These are phyloP conservation scores for Aureobasidium vineae DNA, from an alignment of 2,329 filamentous ascomycete genomes.

Conservation along the genomic window DNA sequence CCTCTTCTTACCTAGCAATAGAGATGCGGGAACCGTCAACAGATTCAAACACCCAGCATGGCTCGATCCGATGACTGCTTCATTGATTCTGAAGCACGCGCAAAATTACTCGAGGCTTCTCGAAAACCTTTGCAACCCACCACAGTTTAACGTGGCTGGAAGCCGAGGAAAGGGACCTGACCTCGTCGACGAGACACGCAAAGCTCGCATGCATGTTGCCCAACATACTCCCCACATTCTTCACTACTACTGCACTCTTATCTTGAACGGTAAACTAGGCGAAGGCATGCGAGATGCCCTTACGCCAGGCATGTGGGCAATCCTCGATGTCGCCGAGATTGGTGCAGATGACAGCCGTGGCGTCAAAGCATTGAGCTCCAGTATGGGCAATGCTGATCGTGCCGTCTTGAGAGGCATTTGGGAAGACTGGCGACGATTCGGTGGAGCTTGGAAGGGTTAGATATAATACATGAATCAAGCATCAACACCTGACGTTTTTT, in stretches of 20 bases:
- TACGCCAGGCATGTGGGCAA: conserved; percentile 52
- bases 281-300: conserved; percentile 54
- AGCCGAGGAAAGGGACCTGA: conserved; percentile 37
- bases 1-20: conserved; percentile 50
- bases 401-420: conserved; percentile 55
- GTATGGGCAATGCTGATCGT: conserved; percentile 52
- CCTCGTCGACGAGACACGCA: conserved; percentile 60
- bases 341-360: conserved; percentile 43
- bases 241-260: conserved; percentile 55
- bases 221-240: conserved; percentile 59
- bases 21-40: conserved; percentile 32
- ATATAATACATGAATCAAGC: neutral
- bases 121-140: conserved; percentile 61
- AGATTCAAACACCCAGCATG: conserved; percentile 36
- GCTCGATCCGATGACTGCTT: conserved; percentile 32
- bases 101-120: conserved; percentile 55
- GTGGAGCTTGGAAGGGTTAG: conserved; percentile 30
- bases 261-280: conserved; percentile 50
- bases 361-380: conserved; percentile 52
- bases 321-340: conserved; percentile 52
- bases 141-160: conserved; percentile 54
- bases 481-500: too few species aligned
- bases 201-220: conserved; percentile 57
- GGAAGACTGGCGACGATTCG: conserved; percentile 48
- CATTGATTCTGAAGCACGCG: conserved; percentile 47